Evolutionary conservation across 441 rosid species (phyloP), one percentile per base, ranked within the genome.

Genomic region (Pelargonium citronellum): DNA sequence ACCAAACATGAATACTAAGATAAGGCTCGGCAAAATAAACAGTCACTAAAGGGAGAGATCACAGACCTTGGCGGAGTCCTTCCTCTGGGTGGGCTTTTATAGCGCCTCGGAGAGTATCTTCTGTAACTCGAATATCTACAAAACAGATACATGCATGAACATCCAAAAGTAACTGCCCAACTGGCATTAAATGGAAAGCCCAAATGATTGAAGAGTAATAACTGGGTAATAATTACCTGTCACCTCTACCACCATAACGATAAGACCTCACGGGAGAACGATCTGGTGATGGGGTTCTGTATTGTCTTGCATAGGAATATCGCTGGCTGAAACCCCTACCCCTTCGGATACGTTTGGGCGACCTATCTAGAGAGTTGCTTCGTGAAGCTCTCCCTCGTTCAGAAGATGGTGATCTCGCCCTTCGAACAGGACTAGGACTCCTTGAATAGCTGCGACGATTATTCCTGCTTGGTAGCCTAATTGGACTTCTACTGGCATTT

Each of bases 271-370:
- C 83, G 39, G 96, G 91, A 77, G 98, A 88, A 44, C 91, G 87
- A 76, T 88, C 95, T 19, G 89, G 96, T 71, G 99, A 89, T 22
- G 91, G 97, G 22, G 89, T 88, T 86, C 96, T 79, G 80, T 86
- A 95, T 67, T 89, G 77, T 44, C 97, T 91, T 69, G 99, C 98
- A 76, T 88, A 92, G 22, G 99, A 88, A 70, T 86, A 95, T 37
- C 91, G 84, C 72, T 89, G 85, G 78, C 97, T 92, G 75, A 95
- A 89, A 68, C 99, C 99, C 51, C 99, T 86, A 2, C 99, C 99
- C 77, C 99, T 89, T 78, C 91, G 87, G 49, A 90, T 83, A 51
- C 96, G 95, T 81, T 86, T 90, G 5, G 89, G 88, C 13, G 91
- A 90, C 51, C 82, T 90, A 77, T 75, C 88, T 8, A 96, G 99